Evolutionary conservation across 345 rosid species (phyloP).

Genomic region (Clausena lansium): DNA sequence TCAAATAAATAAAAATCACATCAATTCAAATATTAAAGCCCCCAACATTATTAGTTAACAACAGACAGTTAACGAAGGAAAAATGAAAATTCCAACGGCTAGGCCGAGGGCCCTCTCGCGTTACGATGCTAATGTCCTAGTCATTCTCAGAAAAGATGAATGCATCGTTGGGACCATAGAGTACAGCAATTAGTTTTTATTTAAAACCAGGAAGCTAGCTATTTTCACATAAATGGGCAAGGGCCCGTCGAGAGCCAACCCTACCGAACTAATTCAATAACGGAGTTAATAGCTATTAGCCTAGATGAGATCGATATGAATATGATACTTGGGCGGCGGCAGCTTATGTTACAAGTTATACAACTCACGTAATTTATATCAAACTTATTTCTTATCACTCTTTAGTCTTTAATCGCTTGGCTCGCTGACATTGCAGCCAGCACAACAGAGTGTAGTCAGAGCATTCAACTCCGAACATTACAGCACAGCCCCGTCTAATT

Average conservation of each 20-base stretch:
- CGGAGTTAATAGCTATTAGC: background rate
- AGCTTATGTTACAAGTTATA: no score
- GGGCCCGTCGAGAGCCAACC: slow-evolving; percentile 20
- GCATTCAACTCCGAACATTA: background rate
- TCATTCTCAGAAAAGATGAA: background rate
- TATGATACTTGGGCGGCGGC: no score
- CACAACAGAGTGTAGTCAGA: no score
- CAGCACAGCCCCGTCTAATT: background rate
- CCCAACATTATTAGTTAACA: no score
- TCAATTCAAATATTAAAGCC: no score
- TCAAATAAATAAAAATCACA: no score
- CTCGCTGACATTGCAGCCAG: no score
- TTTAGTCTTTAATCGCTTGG: no score
- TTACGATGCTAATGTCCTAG: background rate
- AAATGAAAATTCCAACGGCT: background rate
- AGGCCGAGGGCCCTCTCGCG: background rate
- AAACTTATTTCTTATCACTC: no score
- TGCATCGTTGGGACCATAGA: background rate
- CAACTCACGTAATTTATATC: no score
- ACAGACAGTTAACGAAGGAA: background rate
- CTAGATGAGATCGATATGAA: no score
- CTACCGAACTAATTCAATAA: background rate
- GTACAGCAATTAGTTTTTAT: background rate
- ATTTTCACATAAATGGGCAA: slow-evolving; percentile 15
- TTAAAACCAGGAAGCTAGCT: background rate